Percentiles rank a stretch among this genome's conserved stretches.
phyloP scores from a whole-genome alignment of 805 yeast genomes.

The Tetrapisispora taiwanensis region DNA sequence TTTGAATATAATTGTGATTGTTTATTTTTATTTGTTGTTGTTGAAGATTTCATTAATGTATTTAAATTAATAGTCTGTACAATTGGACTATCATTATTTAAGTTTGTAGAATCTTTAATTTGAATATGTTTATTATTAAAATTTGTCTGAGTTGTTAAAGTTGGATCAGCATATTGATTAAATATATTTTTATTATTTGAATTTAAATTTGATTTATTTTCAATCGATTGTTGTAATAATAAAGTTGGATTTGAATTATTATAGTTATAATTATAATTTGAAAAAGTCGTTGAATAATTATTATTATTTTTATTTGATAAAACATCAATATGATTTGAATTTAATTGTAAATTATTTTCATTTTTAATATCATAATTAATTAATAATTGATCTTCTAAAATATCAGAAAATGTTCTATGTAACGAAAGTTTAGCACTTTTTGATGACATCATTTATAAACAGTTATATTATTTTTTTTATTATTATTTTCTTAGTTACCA shows the following conservation, averaged over 20 bases:
- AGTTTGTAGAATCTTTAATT: neutral
- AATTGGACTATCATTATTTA: slow-evolving; percentile 5
- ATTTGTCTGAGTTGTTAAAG: slow-evolving; percentile 24
- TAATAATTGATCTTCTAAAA: slow-evolving; percentile 26
- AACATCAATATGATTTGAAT: neutral
- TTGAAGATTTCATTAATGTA: slow-evolving; percentile 14
- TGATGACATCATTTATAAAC: slow-evolving; percentile 9
- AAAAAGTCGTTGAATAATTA: neutral
- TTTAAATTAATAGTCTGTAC: slow-evolving; percentile 22
- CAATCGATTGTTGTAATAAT: neutral
- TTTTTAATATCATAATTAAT: slow-evolving; percentile 8
- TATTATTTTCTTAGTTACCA: no score
- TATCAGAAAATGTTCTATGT: slow-evolving; percentile 27
- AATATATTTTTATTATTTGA: slow-evolving; percentile 8
- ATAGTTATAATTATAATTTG: neutral
- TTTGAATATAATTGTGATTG: neutral
- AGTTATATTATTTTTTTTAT: neutral
- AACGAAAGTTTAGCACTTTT: slow-evolving; percentile 10
- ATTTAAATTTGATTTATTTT: neutral
- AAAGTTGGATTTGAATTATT: neutral
- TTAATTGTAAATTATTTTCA: slow-evolving; percentile 1
- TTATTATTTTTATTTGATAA: neutral
- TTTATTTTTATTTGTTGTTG: neutral
- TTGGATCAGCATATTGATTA: slow-evolving; percentile 28
- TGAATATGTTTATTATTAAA: slow-evolving; percentile 5